A percentile compares a stretch with the other conserved stretches of the same genome.
These are phyloP conservation scores for Rubus parviflorus DNA, from an alignment of 306 rosid species.

Conservation along the genomic window DNA sequence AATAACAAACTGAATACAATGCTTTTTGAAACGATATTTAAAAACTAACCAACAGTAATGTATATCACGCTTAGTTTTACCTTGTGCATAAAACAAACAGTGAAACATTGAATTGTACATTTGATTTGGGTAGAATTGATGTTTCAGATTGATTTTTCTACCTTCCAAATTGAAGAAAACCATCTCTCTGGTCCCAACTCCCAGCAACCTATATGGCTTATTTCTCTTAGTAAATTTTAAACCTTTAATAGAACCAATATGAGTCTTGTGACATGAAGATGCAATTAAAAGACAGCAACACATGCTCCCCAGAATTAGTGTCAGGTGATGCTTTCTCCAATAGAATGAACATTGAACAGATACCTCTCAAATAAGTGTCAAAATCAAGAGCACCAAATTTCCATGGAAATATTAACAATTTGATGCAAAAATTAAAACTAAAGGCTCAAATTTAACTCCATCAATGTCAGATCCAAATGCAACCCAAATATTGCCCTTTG, in stretches of 20 bases:
- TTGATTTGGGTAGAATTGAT: not conserved
- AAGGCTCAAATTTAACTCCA: not conserved
- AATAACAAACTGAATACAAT: too few relatives aligned
- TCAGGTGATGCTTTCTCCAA: constrained; percentile 8
- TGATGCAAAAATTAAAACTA: not conserved
- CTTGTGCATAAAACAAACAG: not conserved
- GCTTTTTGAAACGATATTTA: too few relatives aligned
- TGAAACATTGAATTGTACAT: not conserved
- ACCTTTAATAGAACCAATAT: constrained; percentile 6
- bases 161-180: not conserved
- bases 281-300: constrained; percentile 5
- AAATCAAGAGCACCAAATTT: not conserved
- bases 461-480: not conserved
- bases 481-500: not conserved
- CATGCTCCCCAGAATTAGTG: constrained; percentile 13
- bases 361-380: constrained; percentile 8
- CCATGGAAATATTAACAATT: not conserved
- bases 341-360: not conserved
- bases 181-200: constrained; percentile 5
- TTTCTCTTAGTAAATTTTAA: not conserved
- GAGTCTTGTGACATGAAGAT: constrained; percentile 16
- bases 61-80: not conserved
- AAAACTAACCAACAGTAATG: too few relatives aligned
- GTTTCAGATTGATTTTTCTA: not conserved
- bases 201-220: not conserved